phyloP scores from a whole-genome alignment of 208 protist species.

The Acanthamoeba rhysodes region DNA sequence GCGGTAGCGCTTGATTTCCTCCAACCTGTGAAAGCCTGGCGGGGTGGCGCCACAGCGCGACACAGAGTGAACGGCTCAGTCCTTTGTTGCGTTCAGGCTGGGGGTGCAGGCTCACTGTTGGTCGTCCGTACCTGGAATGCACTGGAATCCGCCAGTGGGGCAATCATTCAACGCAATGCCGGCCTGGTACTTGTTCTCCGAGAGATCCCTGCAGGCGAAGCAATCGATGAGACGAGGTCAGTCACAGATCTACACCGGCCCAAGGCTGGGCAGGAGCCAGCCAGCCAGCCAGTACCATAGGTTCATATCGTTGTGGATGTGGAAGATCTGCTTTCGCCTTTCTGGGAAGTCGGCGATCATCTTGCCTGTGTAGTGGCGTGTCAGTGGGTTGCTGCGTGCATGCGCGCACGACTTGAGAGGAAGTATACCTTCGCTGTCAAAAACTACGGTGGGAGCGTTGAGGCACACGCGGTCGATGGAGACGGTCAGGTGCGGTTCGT shows the following conservation, averaged over 20 bases:
- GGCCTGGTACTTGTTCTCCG: slow-evolving; percentile 49
- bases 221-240: background rate
- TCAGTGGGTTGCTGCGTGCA: no score
- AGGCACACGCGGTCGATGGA: slow-evolving; percentile 30
- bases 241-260: no score
- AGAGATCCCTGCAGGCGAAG: background rate
- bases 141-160: slow-evolving; percentile 41
- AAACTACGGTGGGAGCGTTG: background rate
- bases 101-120: background rate
- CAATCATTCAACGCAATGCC: slow-evolving; percentile 31
- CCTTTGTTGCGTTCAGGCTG: no score
- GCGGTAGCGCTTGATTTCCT: background rate
- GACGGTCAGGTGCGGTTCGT: slow-evolving; percentile 57
- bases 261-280: no score
- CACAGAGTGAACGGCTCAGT: no score
- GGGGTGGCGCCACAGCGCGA: background rate
- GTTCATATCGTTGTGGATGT: slow-evolving; percentile 68
- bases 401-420: no score
- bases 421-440: background rate
- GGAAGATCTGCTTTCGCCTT: slow-evolving; percentile 2
- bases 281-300: background rate
- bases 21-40: slow-evolving; percentile 37
- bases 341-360: background rate
- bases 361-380: background rate
- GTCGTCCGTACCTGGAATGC: slow-evolving; percentile 6